Percentiles rank a stretch among this genome's conserved stretches.
These are phyloP conservation scores for Pestalotiopsis sp. DNA, from an alignment of 2,329 filamentous ascomycete species.

Conservation along the genomic window DNA sequence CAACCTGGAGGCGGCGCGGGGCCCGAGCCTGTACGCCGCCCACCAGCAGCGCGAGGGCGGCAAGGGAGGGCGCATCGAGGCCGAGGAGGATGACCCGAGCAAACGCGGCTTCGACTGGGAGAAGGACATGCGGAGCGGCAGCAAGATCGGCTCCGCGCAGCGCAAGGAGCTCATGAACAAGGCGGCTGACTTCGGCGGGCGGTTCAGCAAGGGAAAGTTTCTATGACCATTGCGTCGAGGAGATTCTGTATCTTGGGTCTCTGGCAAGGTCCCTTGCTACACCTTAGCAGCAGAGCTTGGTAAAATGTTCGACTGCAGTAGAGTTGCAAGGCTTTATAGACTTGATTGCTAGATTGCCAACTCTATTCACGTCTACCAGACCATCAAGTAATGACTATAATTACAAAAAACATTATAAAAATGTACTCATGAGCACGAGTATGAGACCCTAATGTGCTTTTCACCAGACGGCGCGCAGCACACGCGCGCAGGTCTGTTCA, in stretches of 20 bases:
- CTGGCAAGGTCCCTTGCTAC: neutral
- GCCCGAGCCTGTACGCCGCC: slow-evolving; percentile 61
- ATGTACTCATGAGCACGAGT: too few relatives aligned
- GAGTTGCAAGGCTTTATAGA: neutral
- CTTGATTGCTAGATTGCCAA: neutral
- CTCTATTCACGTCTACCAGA: neutral
- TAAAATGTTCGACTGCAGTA: neutral
- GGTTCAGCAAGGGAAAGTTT: slow-evolving; percentile 77
- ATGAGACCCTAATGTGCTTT: too few relatives aligned
- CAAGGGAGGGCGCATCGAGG: slow-evolving; percentile 39
- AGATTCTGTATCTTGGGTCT: neutral
- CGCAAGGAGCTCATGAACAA: slow-evolving; percentile 77
- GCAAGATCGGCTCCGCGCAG: slow-evolving; percentile 72
- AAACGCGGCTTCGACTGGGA: slow-evolving; percentile 86
- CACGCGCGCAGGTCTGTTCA: too few relatives aligned
- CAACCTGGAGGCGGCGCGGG: slow-evolving; percentile 56
- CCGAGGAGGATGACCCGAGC: slow-evolving; percentile 88
- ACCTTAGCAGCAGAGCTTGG: neutral
- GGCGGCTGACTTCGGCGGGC: slow-evolving; percentile 77
- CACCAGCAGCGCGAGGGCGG: slow-evolving; percentile 41
- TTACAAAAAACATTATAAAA: too few relatives aligned
- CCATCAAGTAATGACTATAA: too few relatives aligned
- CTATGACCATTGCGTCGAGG: slow-evolving; percentile 37
- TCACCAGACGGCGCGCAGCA: too few relatives aligned
- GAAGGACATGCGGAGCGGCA: slow-evolving; percentile 86